phyloP scores from a whole-genome alignment of 2,329 filamentous ascomycete species.

The Hysterium pulicare region DNA sequence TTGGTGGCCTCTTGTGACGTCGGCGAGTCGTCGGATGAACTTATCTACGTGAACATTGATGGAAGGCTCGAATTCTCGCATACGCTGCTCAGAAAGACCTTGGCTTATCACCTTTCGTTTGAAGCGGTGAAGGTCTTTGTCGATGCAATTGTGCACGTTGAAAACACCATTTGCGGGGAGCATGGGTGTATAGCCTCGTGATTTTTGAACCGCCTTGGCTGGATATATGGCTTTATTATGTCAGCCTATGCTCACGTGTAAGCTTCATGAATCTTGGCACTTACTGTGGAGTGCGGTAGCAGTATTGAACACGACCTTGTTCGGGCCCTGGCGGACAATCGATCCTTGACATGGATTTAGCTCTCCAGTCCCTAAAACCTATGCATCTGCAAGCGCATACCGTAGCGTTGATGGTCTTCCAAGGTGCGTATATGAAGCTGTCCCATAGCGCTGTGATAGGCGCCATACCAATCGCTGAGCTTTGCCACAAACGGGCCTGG shows the following conservation, averaged over 20 bases:
- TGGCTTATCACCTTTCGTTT: conserved; percentile 38
- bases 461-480: conserved; percentile 7
- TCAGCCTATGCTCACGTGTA: no score
- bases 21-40: neutral
- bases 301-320: conserved; percentile 1
- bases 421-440: conserved; percentile 9
- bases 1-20: conserved; percentile 2
- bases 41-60: conserved; percentile 12
- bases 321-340: neutral
- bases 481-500: conserved; percentile 10
- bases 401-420: conserved; percentile 9
- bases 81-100: conserved; percentile 37
- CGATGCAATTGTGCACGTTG: conserved; percentile 34
- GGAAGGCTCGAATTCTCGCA: conserved; percentile 37
- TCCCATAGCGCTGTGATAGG: conserved; percentile 9
- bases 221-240: conserved; percentile 12
- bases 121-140: conserved; percentile 34
- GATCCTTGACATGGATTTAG: neutral
- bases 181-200: conserved; percentile 11
- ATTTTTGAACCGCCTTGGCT: conserved; percentile 9
- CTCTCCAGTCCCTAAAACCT: neutral
- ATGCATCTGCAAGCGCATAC: neutral
- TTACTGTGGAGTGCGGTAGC: conserved; percentile 11
- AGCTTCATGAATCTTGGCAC: no score
- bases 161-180: conserved; percentile 20